These are phyloP conservation scores for Piper betle DNA, from an alignment of 164 flowering plant genomes.

Conservation along the genomic window DNA sequence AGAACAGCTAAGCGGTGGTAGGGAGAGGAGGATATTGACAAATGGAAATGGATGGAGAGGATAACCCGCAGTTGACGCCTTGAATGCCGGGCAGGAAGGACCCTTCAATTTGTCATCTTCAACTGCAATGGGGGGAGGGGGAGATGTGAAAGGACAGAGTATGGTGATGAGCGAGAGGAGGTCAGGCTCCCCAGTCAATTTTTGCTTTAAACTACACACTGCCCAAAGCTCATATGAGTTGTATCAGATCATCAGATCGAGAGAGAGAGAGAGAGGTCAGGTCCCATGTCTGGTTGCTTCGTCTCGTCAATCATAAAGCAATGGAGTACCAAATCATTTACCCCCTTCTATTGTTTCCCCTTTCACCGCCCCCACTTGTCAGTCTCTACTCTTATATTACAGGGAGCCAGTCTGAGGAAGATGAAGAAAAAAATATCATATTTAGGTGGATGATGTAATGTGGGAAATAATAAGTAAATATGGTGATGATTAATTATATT, in stretches of 20 bases:
- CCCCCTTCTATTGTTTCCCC: neutral
- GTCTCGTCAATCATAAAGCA: slow-evolving; percentile 5
- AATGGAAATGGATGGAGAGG: neutral
- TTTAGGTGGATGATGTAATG: too few species aligned
- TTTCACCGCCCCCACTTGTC: neutral
- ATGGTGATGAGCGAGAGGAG: neutral
- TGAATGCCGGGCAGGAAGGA: neutral
- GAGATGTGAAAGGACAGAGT: slow-evolving; percentile 3
- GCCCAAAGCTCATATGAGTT: neutral
- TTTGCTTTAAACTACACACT: too few species aligned
- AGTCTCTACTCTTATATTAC: neutral
- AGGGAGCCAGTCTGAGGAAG: too few species aligned
- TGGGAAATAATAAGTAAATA: too few species aligned
- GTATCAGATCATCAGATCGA: too few species aligned
- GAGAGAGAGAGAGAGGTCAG: too few species aligned
- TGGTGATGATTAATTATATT: too few species aligned
- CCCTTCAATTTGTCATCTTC: neutral
- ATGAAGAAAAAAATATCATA: too few species aligned
- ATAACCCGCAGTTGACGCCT: slow-evolving; percentile 1
- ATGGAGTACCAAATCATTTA: slow-evolving; percentile 2
- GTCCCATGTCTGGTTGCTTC: neutral
- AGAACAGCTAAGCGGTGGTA: neutral
- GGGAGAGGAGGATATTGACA: neutral
- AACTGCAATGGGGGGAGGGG: neutral
- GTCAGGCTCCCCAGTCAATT: too few species aligned